Evolutionary conservation across 1,284 basidiomycete genomes (phyloP), one percentile per base, ranked within the genome.

Genomic region (Bondarzewia mesenterica): DNA sequence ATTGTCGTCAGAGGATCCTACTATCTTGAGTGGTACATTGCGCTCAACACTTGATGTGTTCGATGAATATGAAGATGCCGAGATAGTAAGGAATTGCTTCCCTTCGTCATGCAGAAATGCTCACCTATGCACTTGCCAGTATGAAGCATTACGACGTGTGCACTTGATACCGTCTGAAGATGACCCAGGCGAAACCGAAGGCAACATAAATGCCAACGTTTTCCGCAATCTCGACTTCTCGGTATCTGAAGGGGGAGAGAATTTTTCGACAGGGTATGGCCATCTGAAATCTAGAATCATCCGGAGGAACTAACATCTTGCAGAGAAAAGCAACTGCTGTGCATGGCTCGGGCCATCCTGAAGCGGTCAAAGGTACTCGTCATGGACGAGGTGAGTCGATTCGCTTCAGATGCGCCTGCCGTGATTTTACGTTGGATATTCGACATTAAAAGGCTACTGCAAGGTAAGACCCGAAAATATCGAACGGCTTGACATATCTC

Each of bases 31-130:
- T 50, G 93, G 92, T 20, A 89, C 82, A 2, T 57, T 95, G n/a
- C 77, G 93, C 16, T 85, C 87, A 0, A 89, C 90, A 0, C 70
- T 95, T n/a, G 93, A 96, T 59, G 87, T 94, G 8, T 94, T 96
- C 57, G 77, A 85, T 29, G 89, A 94, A 62, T 94, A 93, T 55
- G 72, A 88, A 50, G 93, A 95, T 55, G 72, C 73, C 1, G 89
- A 93, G 52, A 92, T 96, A 57, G 86, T 89, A 56, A 47, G 78
- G 66, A 22, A 29, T n/a, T 15, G 29, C 29, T 32, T 25, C 40
- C 6, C 46, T 46, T 35, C 22, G 16, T 42, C 21, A 18, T 1
- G 7, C 14, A 42, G 37, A 22, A 22, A n/a, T 32, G 7, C 18
- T 36, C 38, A 45, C 20, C 41, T 22, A 15, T 25, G 14, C 10